phyloP scores from a whole-genome alignment of 139 green algal genomes.

The Chlamydomonas eustigma region DNA sequence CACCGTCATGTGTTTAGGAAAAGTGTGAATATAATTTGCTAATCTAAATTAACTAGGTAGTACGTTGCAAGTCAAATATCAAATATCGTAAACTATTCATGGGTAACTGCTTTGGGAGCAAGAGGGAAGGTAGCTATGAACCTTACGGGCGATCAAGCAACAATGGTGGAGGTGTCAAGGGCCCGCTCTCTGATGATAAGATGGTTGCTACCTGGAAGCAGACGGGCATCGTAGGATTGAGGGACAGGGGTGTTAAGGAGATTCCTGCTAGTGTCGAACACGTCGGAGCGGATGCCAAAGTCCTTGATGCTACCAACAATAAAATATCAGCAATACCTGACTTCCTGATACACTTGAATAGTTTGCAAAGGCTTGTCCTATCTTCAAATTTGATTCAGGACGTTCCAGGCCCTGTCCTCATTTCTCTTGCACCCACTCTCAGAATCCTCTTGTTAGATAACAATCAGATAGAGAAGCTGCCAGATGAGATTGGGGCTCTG shows the following conservation, averaged over 20 bases:
- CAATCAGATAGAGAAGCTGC: slow-evolving; percentile 20
- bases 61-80: no score
- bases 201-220: slow-evolving; percentile 4
- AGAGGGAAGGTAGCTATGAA: not conserved
- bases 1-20: no score
- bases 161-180: not conserved
- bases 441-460: slow-evolving; percentile 29
- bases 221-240: slow-evolving; percentile 17
- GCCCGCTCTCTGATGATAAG: not conserved
- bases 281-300: slow-evolving; percentile 22
- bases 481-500: not conserved
- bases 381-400: not conserved
- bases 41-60: no score
- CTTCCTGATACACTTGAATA: slow-evolving; percentile 11
- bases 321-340: slow-evolving; percentile 24
- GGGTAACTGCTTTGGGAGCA: not conserved
- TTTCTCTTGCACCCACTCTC: slow-evolving; percentile 16
- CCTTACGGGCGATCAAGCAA: not conserved
- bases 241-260: slow-evolving; percentile 27
- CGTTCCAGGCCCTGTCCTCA: not conserved
- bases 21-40: no score
- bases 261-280: slow-evolving; percentile 27
- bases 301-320: slow-evolving; percentile 46
- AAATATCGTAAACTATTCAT: not conserved
- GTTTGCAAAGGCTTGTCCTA: slow-evolving; percentile 9